Base-by-base conservation (phyloP, 1,139 yeast genomes). In the Zygosaccharomyces sapae region DNA sequence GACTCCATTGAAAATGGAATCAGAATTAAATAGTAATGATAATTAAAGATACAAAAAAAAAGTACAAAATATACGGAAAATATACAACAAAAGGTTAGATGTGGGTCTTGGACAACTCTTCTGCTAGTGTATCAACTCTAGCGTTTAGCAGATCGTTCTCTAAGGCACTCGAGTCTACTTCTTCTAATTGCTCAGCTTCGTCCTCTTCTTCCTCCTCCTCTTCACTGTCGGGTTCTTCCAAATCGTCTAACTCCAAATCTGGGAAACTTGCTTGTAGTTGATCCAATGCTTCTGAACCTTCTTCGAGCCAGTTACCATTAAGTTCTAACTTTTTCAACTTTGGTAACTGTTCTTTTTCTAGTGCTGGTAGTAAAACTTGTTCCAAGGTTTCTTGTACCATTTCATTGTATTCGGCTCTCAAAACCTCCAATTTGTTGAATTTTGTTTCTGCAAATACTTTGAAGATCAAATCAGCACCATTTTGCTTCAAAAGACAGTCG, bases 371-470 rank as follows among this genome's bases (percentile, higher is more conserved):
- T 20, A 77, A 65, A 43, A 73, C 71, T 5, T 49, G 38, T 37
- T 60, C 67, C 57, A 92, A 74, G 8, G 92, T 77, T 37, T 76
- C 76, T 36, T 76, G 75, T 54, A 83, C 87, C 59, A 94, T 78
- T 69, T 92, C 98, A 62, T 92, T 90, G 70, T 83, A 92, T 72
- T 92, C 97, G 58, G 92, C 75, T 64, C 79, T 84, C 64, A 92
- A 75, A 18, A 68, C 68, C 55, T 77, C 75, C 50, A 92, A 73
- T 6, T 71, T 67, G 9, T 63, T 59, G 34, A 74, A 68, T 3
- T 58, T 59, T 62, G 78, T 71, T 41, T 69, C 52, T 50, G 72
- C 52, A 58, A 79, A 67, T 30, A 78, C 74, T 56, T 76, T 76
- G 18, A 79, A 68, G 37, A 85, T 69, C 12, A 68, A 68, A 47